Conservation (phyloP, 2,329 filamentous ascomycete species). For the Aspergillus pseudonomiae region DNA sequence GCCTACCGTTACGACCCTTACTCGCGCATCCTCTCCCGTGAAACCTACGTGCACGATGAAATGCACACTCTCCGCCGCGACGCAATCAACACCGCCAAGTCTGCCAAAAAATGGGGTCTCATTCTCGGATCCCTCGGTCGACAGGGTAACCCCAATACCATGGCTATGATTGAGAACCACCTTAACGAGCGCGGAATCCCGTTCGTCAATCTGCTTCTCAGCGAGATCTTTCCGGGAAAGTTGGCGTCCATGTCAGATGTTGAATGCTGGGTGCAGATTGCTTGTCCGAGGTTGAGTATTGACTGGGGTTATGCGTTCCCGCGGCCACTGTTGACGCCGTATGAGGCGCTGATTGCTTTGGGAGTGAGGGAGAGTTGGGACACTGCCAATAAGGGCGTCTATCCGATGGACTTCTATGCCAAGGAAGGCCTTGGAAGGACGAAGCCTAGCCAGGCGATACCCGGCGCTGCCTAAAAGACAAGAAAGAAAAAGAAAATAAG, state of each 20-base stretch:
- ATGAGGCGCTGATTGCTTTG: conserved; percentile 90
- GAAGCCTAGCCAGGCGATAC: conserved; percentile 21
- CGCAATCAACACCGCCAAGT: conserved; percentile 75
- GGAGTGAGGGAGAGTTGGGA: conserved; percentile 77
- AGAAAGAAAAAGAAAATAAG: neutral
- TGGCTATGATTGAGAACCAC: conserved; percentile 80
- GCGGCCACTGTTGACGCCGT: conserved; percentile 84
- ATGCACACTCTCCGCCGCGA: conserved; percentile 79
- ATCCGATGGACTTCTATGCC: conserved; percentile 98
- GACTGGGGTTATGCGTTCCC: conserved; percentile 99
- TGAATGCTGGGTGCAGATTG: conserved; percentile 97
- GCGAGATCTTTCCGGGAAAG: conserved; percentile 96
- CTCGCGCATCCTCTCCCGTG: conserved; percentile 84
- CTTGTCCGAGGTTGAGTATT: conserved; percentile 93
- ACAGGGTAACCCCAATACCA: conserved; percentile 93
- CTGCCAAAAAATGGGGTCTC: conserved; percentile 87
- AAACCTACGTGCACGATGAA: conserved; percentile 88
- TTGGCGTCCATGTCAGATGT: conserved; percentile 90
- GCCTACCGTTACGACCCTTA: conserved; percentile 98
- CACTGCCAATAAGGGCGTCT: conserved; percentile 63
- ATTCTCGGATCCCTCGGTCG: conserved; percentile 91
- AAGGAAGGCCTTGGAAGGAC: conserved; percentile 87
- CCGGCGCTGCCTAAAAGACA: conserved; percentile 3
- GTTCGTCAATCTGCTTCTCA: conserved; percentile 82
- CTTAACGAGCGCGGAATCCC: conserved; percentile 73